Percentiles rank a stretch among this genome's conserved stretches.
Evolutionary conservation across 108 stramenopile species (phyloP).

Genomic region (Pseudonitzschia pungens): DNA sequence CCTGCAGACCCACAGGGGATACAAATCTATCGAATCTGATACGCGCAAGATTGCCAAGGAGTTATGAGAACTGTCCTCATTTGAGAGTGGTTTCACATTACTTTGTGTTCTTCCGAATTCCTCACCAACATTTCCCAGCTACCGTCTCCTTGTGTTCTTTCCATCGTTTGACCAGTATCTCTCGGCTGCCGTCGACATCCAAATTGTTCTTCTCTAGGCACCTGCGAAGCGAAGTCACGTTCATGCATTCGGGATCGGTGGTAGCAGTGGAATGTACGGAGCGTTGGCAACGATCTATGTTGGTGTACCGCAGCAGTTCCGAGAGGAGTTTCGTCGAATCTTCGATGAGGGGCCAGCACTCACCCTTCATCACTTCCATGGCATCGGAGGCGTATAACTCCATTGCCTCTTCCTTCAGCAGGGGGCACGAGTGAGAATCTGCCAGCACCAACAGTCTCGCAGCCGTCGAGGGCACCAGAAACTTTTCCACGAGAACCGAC

Average conservation of each 20-base stretch:
- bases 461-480: not conserved
- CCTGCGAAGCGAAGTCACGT: not conserved
- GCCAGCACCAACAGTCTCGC: not conserved
- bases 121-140: not conserved
- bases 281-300: not conserved
- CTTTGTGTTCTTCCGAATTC: not conserved
- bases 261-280: not conserved
- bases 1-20: too few species aligned
- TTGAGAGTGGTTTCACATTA: too few species aligned
- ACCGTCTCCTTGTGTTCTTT: not conserved
- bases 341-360: not conserved
- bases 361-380: not conserved
- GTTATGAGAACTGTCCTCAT: too few species aligned
- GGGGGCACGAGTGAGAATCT: constrained; percentile 3
- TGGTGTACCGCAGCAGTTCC: not conserved
- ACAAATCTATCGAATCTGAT: too few species aligned
- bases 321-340: not conserved
- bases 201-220: not conserved
- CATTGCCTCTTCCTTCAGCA: constrained; percentile 10
- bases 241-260: not conserved
- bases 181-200: not conserved
- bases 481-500: not conserved
- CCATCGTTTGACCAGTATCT: not conserved
- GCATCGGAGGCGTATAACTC: not conserved
- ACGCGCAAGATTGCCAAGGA: too few species aligned